phyloP scores from a whole-genome alignment of 2,329 filamentous ascomycete genomes.

The Talaromyces amestolkiae region DNA sequence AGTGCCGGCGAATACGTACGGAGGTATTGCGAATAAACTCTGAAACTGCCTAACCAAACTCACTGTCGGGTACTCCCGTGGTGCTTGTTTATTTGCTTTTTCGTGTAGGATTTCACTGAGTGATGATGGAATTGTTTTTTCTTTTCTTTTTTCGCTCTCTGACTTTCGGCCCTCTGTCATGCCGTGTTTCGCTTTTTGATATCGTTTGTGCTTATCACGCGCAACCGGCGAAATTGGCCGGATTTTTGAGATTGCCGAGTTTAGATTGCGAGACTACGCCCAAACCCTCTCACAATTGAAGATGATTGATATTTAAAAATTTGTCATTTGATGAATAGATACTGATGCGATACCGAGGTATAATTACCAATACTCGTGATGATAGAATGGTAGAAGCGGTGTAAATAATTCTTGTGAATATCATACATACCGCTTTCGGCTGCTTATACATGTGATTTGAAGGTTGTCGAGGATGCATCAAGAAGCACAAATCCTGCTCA shows the following conservation, averaged over 20 bases:
- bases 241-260: not conserved
- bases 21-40: not conserved
- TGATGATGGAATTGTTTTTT: not conserved
- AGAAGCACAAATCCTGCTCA: not conserved
- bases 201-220: not conserved
- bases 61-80: constrained; percentile 5
- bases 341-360: not conserved
- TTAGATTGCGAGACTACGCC: not conserved
- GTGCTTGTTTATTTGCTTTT: not conserved
- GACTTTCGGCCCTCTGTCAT: not conserved
- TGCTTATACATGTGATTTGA: not conserved
- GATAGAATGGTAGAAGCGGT: not conserved
- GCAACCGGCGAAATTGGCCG: not conserved
- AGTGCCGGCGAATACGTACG: not conserved
- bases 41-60: not conserved
- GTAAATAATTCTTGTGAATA: not conserved
- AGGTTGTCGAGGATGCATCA: not conserved
- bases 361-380: not conserved
- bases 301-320: not conserved
- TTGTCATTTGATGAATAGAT: not conserved
- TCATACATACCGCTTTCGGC: not conserved
- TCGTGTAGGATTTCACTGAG: not conserved
- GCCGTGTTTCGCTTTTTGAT: not conserved
- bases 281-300: not conserved
- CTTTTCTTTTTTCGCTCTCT: not conserved